phyloP scores from a whole-genome alignment of 139 green algal genomes.

The Chlorokybus atmophyticus region DNA sequence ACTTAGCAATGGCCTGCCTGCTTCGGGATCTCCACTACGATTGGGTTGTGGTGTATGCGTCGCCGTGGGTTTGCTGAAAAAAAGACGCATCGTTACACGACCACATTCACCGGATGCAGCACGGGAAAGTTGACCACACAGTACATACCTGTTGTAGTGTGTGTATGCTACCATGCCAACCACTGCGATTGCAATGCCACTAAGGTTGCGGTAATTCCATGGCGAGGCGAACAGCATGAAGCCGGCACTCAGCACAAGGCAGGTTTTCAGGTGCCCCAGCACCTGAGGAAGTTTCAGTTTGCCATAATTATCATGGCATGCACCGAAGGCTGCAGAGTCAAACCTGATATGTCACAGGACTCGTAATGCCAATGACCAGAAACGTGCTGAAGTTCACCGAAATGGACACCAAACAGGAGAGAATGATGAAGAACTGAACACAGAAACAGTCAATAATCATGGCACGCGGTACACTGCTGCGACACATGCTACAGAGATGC shows the following conservation, averaged over 20 bases:
- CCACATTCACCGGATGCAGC: too few relatives aligned
- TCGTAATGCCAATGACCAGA: constrained; percentile 39
- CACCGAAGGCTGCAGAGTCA: neutral
- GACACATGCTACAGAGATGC: too few relatives aligned
- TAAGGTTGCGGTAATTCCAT: constrained; percentile 20
- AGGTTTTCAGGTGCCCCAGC: constrained; percentile 40
- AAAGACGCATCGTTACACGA: too few relatives aligned
- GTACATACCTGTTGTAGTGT: neutral
- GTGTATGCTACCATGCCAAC: constrained; percentile 33
- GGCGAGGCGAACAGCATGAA: constrained; percentile 28
- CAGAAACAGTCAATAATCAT: too few relatives aligned
- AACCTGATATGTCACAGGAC: constrained; percentile 32
- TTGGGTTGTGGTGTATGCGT: too few relatives aligned
- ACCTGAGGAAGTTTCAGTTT: constrained; percentile 26
- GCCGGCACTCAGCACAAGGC: constrained; percentile 32
- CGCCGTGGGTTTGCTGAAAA: too few relatives aligned
- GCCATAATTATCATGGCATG: too few relatives aligned
- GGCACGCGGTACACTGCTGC: too few relatives aligned
- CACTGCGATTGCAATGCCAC: constrained; percentile 31
- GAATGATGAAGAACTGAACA: too few relatives aligned
- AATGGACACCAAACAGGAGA: constrained; percentile 32
- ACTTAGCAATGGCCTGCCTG: too few relatives aligned
- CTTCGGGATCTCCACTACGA: too few relatives aligned
- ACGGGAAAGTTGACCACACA: too few relatives aligned
- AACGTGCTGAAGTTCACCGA: constrained; percentile 39